A percentile compares a stretch with the other conserved stretches of the same genome.
Evolutionary conservation across 352 stramenopile genomes (phyloP).

Genomic region (Pythium phragmiticola): DNA sequence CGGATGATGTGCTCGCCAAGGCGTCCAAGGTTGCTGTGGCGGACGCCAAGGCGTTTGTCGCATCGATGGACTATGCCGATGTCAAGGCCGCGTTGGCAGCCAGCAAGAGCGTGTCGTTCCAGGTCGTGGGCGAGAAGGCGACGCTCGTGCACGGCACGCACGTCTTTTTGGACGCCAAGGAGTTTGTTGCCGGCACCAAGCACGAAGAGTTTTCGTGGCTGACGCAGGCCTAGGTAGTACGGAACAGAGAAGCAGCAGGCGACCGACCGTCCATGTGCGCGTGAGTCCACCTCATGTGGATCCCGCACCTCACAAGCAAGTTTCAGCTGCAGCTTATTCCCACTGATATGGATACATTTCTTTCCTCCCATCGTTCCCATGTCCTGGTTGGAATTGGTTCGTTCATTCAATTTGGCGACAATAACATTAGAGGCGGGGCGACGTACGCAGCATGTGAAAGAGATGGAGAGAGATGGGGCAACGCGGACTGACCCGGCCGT

Average conservation of each 20-base stretch:
- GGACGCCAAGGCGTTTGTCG: constrained; percentile 61
- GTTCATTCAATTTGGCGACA: neutral
- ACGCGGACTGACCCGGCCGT: neutral
- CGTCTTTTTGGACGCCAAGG: constrained; percentile 76
- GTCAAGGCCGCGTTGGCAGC: constrained; percentile 54
- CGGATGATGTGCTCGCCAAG: constrained; percentile 43
- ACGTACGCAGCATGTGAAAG: neutral
- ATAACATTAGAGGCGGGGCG: constrained; percentile 12
- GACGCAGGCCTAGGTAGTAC: constrained; percentile 17
- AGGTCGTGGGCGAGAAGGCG: constrained; percentile 39
- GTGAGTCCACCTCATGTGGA: neutral
- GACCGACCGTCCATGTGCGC: neutral
- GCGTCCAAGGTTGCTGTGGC: constrained; percentile 40
- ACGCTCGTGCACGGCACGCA: constrained; percentile 58
- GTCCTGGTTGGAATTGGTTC: too few relatives aligned
- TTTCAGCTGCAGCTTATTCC: neutral
- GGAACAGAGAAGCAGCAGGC: neutral
- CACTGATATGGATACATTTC: constrained; percentile 6
- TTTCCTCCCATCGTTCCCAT: constrained; percentile 1
- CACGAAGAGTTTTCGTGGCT: constrained; percentile 52
- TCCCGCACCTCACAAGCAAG: too few relatives aligned
- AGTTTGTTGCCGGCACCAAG: constrained; percentile 44
- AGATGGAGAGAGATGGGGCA: too few relatives aligned
- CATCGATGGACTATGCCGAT: constrained; percentile 80
- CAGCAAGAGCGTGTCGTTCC: constrained; percentile 41